Base-by-base conservation (phyloP, 495 filamentous ascomycete species). In the Polyplosphaeria fusca region DNA sequence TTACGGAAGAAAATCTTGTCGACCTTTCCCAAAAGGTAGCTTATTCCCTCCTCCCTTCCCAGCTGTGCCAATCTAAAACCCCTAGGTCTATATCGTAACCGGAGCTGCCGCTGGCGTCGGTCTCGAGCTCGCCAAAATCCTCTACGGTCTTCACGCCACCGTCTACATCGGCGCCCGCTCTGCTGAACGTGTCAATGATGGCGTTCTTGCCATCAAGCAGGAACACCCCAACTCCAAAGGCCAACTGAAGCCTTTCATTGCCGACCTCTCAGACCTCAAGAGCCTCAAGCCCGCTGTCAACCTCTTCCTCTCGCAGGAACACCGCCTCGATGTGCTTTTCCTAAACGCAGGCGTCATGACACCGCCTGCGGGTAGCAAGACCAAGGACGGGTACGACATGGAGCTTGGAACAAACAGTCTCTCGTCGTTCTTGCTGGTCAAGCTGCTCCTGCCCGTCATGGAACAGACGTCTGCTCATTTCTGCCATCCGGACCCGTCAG, bases 281-380 rank as follows among this genome's bases (percentile, higher is more conserved):
- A 71, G 72, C 16, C 68, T 82, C 58, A 78, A 77, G 51, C 32
- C 48, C 3, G 66, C 72, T 19, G 76, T 66, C 5, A 58, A 71
- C 0, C 55, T 60, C 16, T 79, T 82, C 60, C 40, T 72, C 13
- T 13, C 22, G 1, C 59, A 61, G 25, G 76, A 81, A 53, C 35
- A 55, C 2, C 60, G 70, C 3, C 70, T 82, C 28, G 73, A 82
- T 68, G 74, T 79, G 30, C 67, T 82, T 11, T 58, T 81, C 58
- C 80, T 80, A 58, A 78, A 77, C n/a, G 79, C 70, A 22, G 66
- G 47, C 5, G 70, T 81, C 45, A 76, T 76, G 71, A 55, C 60
- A 23, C 71, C 74, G 0, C 76, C 79, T 2, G 47, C 18, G 1
- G 75, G 70, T 32, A 70, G 43, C 35, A 48, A 53, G 39, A 58